phyloP scores from a whole-genome alignment of 495 filamentous ascomycete species.

The Alectoria sarmentosa region DNA sequence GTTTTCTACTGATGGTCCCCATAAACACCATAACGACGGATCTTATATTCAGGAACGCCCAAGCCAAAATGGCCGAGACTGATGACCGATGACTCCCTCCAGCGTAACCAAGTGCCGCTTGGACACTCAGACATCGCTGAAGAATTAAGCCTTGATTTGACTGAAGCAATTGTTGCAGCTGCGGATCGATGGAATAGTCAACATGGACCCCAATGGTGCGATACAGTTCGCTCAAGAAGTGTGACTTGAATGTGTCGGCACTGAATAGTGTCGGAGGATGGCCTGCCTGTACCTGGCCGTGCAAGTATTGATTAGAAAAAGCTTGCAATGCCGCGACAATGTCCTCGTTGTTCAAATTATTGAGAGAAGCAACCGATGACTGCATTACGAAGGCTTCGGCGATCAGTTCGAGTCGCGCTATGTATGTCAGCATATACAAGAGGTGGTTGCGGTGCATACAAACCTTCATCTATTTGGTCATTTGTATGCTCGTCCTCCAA shows the following conservation, averaged over 20 bases:
- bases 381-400: slow-evolving; percentile 51
- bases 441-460: slow-evolving; percentile 18
- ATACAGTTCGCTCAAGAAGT: slow-evolving; percentile 58
- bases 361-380: slow-evolving; percentile 48
- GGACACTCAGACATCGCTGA: slow-evolving; percentile 61
- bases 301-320: slow-evolving; percentile 42
- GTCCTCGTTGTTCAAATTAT: slow-evolving; percentile 63
- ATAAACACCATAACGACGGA: slow-evolving; percentile 61
- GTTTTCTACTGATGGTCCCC: slow-evolving; percentile 46
- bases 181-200: slow-evolving; percentile 61
- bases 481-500: slow-evolving; percentile 40
- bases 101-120: slow-evolving; percentile 60
- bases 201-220: slow-evolving; percentile 57
- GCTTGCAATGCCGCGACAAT: slow-evolving; percentile 57
- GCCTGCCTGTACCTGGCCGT: slow-evolving; percentile 31
- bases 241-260: slow-evolving; percentile 34
- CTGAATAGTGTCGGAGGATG: background rate
- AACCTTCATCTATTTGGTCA: slow-evolving; percentile 38
- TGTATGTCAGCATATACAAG: slow-evolving; percentile 8
- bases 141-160: slow-evolving; percentile 48
- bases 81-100: slow-evolving; percentile 51
- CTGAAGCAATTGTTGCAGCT: slow-evolving; percentile 60
- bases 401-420: slow-evolving; percentile 28
- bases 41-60: slow-evolving; percentile 62
- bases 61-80: slow-evolving; percentile 63